A percentile compares a stretch with the other conserved stretches of the same genome.
These are phyloP conservation scores for Ophiostoma ulmi DNA, from an alignment of 2,329 filamentous ascomycete genomes.

Conservation along the genomic window DNA sequence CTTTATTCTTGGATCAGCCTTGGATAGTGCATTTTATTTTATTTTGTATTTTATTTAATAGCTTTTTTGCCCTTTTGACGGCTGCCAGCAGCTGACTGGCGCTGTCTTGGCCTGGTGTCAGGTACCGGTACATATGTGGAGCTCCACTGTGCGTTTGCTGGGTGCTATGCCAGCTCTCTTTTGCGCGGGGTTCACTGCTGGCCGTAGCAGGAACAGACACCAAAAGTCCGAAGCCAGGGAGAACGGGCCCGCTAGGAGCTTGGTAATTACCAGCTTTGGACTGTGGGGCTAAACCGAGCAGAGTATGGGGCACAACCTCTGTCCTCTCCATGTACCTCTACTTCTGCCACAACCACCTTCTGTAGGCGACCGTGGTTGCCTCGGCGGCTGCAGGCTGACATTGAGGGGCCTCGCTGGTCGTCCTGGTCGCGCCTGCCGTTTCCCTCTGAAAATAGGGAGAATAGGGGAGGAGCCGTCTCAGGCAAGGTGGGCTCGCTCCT, in stretches of 20 bases:
- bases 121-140: conserved; percentile 1
- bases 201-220: not conserved
- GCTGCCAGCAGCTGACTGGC: conserved; percentile 15
- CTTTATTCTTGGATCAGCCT: not conserved
- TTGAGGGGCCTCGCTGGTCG: not conserved
- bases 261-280: not conserved
- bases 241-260: conserved; percentile 7
- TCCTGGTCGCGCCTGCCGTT: not conserved
- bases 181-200: conserved; percentile 13
- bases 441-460: conserved; percentile 16
- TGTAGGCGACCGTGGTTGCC: not conserved
- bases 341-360: not conserved
- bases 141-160: not conserved
- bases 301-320: not conserved
- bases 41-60: not conserved
- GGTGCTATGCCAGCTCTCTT: conserved; percentile 7
- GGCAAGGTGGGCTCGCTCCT: conserved; percentile 18
- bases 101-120: not conserved
- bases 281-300: not conserved
- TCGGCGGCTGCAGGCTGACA: conserved; percentile 3
- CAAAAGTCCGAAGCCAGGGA: conserved; percentile 13
- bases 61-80: not conserved
- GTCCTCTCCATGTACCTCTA: not conserved
- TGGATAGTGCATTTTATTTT: not conserved
- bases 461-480: not conserved